Evolutionary conservation across 768 basidiomycete species (phyloP), one percentile per base, ranked within the genome.

Genomic region (Russula foetens): DNA sequence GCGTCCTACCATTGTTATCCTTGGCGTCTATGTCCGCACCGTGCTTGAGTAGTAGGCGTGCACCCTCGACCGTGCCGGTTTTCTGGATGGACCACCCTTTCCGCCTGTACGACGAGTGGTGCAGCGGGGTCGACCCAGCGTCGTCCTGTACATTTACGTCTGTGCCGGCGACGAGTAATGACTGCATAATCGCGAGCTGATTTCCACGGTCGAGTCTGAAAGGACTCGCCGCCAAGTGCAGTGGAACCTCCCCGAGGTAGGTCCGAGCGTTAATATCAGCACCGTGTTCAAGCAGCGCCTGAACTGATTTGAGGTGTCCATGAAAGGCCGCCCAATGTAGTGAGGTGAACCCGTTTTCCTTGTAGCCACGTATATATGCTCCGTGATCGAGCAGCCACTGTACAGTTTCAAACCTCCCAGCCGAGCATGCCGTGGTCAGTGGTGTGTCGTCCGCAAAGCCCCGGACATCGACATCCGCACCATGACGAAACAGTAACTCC

Each of bases 381-480:
- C 56, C 26, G 21, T 29, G 56, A 39, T 29, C 9, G 38, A 56
- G 11, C 5, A 56, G 26, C 56, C 56, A 56, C 3, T 8, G 14
- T n/a, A 39, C 12, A 23, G 23, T 17, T 0, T 56, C 35, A 1
- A 14, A 1, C 15, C 2, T 1, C 7, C 12, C 33, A 0, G 1
- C 2, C 4, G 5, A 0, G 7, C 7, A 56, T 4, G 56, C 47
- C 3, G 0, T 0, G 7, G 11, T 14, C 7, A 56, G n/a, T 19
- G 15, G 7, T 1, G 35, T 56, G 0, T 0, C 0, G 1, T 21
- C 4, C 12, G 0, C 1, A 3, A 7, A 0, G 12, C 24, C 46
- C 26, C 62, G 15, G 33, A 39, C 14, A 28, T 48, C 2, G 43
- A 47, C 12, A 7, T 47, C 39, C 24, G 58, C 48, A 31, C 52